Evolutionary conservation across 164 flowering plant genomes (phyloP), one percentile per base, ranked within the genome.

Genomic region (Piper betle): DNA sequence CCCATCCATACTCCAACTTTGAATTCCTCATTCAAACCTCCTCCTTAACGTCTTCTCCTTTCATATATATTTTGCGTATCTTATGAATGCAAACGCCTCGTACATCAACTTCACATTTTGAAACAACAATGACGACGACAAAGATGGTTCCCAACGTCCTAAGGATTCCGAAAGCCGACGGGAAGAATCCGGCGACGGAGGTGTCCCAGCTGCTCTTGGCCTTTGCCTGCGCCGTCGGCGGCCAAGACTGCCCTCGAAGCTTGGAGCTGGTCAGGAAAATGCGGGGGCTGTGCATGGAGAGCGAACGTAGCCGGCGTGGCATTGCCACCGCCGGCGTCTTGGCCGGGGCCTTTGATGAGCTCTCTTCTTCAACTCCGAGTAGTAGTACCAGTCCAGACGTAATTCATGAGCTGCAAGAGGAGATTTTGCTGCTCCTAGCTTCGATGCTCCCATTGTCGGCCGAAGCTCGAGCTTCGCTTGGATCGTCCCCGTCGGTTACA

Each of bases 171-270:
- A 76, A 65, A 63, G 77, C 77, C 11, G 64, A 69, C 38, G 66
- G 80, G n/a, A 64, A 55, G 62, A 16, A 18, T 12, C 59, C 46
- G 3, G 62, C 57, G 13, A 84, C 0, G 77, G 88, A 0, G 98
- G 98, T 4, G 82, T 85, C 25, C 96, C 0, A 88, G 86, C 53
- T 95, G 86, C 54, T 78, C 96, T 0, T 78, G 73, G 40, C 83
- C 78, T 75, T 86, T 91, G 54, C 95, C 86, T 70, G 75, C 54
- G n/a, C 86, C 95, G 98, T 74, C 85, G 2, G 90, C 85, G 42
- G 65, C 69, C 0, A 94, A 90, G 6, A 78, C 82, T 62, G 18
- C 0, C 60, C 88, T 57, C 64, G 5, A 0, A 75, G 61, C 18
- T 40, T 75, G 1, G 77, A 78, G 8, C n/a, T 81, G 64, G 80